phyloP scores from a whole-genome alignment of 768 basidiomycete genomes.

The Russula ochroleuca region DNA sequence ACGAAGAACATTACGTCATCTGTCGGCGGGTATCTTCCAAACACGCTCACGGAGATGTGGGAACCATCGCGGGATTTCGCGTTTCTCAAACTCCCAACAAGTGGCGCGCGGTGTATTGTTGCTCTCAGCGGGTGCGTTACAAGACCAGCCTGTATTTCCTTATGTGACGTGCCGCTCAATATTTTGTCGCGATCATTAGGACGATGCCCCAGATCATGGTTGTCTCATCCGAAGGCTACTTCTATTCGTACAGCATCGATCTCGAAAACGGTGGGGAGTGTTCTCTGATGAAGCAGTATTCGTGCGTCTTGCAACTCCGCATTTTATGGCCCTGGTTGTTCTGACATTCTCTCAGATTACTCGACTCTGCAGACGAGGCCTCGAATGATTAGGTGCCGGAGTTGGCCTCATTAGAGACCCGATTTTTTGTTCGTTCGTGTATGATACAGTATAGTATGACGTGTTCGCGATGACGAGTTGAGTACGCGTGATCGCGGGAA shows the following conservation, averaged over 20 bases:
- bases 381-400: constrained; percentile 17
- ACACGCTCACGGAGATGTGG: constrained; percentile 92
- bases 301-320: constrained; percentile 40
- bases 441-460: constrained; percentile 11
- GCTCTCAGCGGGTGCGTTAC: constrained; percentile 70
- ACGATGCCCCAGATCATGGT: constrained; percentile 98
- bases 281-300: constrained; percentile 90
- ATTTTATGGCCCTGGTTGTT: not conserved
- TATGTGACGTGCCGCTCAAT: not conserved
- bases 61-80: constrained; percentile 96
- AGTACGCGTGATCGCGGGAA: not conserved
- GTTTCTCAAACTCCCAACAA: constrained; percentile 73
- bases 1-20: constrained; percentile 73
- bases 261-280: constrained; percentile 96
- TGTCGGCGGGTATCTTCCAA: constrained; percentile 81
- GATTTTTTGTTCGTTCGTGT: constrained; percentile 7
- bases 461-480: not conserved
- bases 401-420: not conserved
- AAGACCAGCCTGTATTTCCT: not conserved
- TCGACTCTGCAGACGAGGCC: constrained; percentile 32
- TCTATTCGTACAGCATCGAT: constrained; percentile 95
- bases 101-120: constrained; percentile 79
- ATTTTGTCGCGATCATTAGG: constrained; percentile 37
- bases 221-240: constrained; percentile 90
- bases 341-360: constrained; percentile 25